phyloP scores from a whole-genome alignment of 139 green algal genomes.

The Chlamydomonas sphaeroides region DNA sequence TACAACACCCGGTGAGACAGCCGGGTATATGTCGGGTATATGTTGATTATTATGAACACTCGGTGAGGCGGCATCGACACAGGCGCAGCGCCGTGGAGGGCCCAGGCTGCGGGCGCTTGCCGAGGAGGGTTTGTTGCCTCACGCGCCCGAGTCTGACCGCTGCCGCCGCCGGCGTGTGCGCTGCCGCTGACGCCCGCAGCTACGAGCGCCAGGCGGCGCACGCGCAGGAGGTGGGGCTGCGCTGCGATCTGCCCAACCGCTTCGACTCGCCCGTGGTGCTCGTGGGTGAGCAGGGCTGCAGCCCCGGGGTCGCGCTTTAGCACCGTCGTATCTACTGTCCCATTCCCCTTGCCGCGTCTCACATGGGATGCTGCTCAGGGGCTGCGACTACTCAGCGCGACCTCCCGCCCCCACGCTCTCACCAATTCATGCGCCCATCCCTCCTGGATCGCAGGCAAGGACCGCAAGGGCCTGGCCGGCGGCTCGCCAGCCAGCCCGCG shows the following conservation, averaged over 20 bases:
- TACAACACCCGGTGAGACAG: conserved; percentile 85
- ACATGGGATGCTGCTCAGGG: too few relatives aligned
- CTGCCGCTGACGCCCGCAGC: neutral
- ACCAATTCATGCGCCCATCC: neutral
- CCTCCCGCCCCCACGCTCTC: neutral
- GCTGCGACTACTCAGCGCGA: too few relatives aligned
- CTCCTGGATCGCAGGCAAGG: conserved; percentile 33
- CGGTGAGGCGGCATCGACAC: too few relatives aligned
- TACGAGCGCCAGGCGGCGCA: conserved; percentile 76
- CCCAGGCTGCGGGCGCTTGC: too few relatives aligned
- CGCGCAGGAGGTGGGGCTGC: conserved; percentile 68
- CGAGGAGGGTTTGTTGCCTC: too few relatives aligned
- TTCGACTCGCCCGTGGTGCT: conserved; percentile 77
- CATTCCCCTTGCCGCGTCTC: too few relatives aligned
- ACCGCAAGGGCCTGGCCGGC: conserved; percentile 32
- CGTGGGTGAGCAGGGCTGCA: conserved; percentile 60
- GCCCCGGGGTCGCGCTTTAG: too few relatives aligned
- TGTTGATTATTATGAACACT: too few relatives aligned
- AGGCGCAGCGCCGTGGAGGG: too few relatives aligned
- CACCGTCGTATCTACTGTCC: too few relatives aligned
- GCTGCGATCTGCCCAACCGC: conserved; percentile 58
- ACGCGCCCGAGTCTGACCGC: neutral
- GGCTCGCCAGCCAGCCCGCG: conserved; percentile 12
- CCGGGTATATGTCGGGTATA: too few relatives aligned
- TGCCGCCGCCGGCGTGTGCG: too few relatives aligned